Conservation (phyloP, 345 rosid genomes). For the Eucalyptus curtisii region DNA sequence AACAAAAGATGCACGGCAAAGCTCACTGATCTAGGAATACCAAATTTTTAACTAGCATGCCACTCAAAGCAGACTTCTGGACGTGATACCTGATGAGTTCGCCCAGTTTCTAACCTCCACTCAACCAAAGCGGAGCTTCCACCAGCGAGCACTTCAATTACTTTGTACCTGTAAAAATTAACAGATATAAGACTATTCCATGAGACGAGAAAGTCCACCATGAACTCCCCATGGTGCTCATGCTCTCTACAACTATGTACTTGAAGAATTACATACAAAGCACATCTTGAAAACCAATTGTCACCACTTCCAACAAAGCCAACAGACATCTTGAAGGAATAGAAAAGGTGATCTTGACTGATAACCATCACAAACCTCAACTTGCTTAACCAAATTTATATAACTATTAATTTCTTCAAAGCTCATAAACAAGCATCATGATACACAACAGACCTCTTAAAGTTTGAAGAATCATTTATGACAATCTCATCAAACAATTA, state of each 20-base stretch:
- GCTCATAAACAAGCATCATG: neutral
- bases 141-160: conserved; percentile 63
- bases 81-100: conserved; percentile 83
- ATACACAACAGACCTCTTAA: neutral
- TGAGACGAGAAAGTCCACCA: neutral
- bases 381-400: neutral
- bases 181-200: neutral
- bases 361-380: neutral
- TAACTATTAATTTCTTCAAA: neutral
- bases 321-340: neutral
- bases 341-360: neutral
- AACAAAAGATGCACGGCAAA: neutral
- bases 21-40: neutral
- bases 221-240: neutral
- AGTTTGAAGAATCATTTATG: neutral
- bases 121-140: conserved; percentile 86
- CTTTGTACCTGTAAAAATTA: conserved; percentile 57
- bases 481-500: neutral
- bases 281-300: neutral
- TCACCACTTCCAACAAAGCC: neutral
- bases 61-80: neutral
- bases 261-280: neutral
- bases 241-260: neutral
- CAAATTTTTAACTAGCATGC: neutral
- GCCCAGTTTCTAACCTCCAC: conserved; percentile 96